Evolutionary conservation across 306 rosid species (phyloP), one percentile per base, ranked within the genome.

Genomic region (Parietaria judaica): DNA sequence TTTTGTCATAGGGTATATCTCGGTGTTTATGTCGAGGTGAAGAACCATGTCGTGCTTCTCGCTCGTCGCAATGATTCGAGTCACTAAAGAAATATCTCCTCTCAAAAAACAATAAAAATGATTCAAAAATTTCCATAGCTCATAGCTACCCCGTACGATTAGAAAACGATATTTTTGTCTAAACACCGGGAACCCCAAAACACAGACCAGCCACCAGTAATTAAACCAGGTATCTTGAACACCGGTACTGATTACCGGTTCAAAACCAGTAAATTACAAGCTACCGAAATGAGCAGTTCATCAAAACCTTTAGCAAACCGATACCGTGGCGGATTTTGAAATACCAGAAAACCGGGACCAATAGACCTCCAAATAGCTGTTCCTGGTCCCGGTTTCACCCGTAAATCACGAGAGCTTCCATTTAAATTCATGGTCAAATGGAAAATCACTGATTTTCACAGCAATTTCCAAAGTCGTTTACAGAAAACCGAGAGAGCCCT

Each of bases 1-100:
- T 75, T 69, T 66, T 6, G 60, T 73, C 68, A 88, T 68, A 7
- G 95, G 95, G 79, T 87, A 92, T 69, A 92, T 79, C 77, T 92
- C 92, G 0, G 95, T 77, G 69, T 88, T 86, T 63, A 88, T 85
- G 68, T 92, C 96, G 36, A 88, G 79, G 45, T 65, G 84, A 82
- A 88, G 70, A 68, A 64, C 8, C 78, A 80, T 84, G 67, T 68
- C 86, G 61, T 64, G 61, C 77, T 85, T 92, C 83, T 92, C 94
- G 66, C 98, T 81, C 16, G 48, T 61, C 48, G 90, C 96, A n/a
- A 73, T 85, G 48, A 92, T 72, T 72, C 95, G 76, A 47, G 89
- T 85, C 65, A 92, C 96, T 91, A 63, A 63, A 68, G 61, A 60
- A 70, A 23, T 54, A 57, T 64, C 43, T 75, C 3, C 3, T 10